A percentile compares a stretch with the other conserved stretches of the same genome.
Evolutionary conservation across 306 rosid genomes (phyloP).

Genomic region (Vachellia collinsii): DNA sequence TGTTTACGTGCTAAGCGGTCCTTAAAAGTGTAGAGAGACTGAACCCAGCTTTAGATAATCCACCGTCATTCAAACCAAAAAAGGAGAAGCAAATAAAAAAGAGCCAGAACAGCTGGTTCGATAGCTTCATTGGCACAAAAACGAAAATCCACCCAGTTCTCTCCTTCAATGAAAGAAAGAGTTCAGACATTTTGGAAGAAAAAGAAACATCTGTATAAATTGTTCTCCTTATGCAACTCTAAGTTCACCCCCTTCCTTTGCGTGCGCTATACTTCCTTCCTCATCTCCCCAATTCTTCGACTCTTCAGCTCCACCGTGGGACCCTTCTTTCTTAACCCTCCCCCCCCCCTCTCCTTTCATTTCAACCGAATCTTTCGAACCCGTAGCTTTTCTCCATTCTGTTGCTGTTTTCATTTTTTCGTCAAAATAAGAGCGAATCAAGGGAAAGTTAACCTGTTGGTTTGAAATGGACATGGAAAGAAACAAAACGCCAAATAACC

Average conservation of each 20-base stretch:
- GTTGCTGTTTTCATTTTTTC: background rate
- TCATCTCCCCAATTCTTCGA: conserved; percentile 23
- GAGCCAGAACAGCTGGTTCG: background rate
- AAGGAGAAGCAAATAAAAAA: no score
- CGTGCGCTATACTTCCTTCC: conserved; percentile 52
- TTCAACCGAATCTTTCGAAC: conserved; percentile 10
- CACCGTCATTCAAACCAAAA: background rate
- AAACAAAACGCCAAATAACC: conserved; percentile 4
- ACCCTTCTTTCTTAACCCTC: conserved; percentile 29
- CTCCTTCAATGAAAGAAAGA: background rate
- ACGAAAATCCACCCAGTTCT: background rate
- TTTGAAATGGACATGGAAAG: background rate
- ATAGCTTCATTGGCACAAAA: background rate
- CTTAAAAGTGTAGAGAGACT: background rate
- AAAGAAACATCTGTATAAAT: background rate
- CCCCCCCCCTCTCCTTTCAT: conserved; percentile 14
- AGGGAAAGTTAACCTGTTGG: background rate
- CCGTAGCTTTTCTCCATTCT: background rate
- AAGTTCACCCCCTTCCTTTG: conserved; percentile 33
- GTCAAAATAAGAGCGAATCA: no score
- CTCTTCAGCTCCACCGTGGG: conserved; percentile 31
- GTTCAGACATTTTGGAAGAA: background rate
- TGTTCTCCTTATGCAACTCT: background rate
- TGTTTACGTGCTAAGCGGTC: no score
- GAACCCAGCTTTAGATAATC: background rate